Evolutionary conservation across 495 filamentous ascomycete genomes (phyloP).

Genomic region (Penicillium tannophilum): DNA sequence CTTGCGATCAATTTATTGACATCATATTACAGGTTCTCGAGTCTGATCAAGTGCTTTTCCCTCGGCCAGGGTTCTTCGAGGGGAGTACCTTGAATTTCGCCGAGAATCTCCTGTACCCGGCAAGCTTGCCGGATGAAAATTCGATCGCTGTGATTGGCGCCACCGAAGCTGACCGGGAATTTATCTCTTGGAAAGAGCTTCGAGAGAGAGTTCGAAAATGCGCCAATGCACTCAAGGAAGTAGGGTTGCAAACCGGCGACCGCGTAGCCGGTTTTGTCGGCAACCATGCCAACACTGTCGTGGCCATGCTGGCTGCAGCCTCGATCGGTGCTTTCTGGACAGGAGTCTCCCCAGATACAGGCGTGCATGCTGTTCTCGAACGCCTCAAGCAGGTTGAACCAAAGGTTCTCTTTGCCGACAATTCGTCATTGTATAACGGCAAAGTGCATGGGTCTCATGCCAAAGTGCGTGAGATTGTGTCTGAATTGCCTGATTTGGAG

Average conservation of each 20-base stretch:
- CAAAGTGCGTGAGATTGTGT: conserved; percentile 73
- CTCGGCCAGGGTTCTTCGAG: conserved; percentile 80
- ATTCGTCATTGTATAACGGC: conserved; percentile 85
- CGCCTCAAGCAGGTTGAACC: conserved; percentile 81
- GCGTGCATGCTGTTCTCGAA: conserved; percentile 79
- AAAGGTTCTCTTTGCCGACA: conserved; percentile 79
- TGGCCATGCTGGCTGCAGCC: conserved; percentile 82
- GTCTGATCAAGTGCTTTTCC: conserved; percentile 70
- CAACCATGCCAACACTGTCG: conserved; percentile 80
- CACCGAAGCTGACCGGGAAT: conserved; percentile 68
- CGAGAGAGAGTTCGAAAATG: conserved; percentile 75
- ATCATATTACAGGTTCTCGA: conserved; percentile 64
- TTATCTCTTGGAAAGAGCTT: conserved; percentile 78
- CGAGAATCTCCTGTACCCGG: conserved; percentile 85
- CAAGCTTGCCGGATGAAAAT: conserved; percentile 57
- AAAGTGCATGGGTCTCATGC: conserved; percentile 70
- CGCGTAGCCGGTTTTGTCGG: conserved; percentile 84
- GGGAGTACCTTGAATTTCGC: conserved; percentile 84
- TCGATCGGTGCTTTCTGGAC: conserved; percentile 90
- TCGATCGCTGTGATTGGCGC: conserved; percentile 68
- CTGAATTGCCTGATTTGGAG: conserved; percentile 62
- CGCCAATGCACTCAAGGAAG: conserved; percentile 66
- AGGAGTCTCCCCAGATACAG: conserved; percentile 81
- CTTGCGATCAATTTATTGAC: background rate
- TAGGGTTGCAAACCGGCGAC: conserved; percentile 65